Conservation (phyloP, 140 eudicot genomes). For the Flaveria floridana region DNA sequence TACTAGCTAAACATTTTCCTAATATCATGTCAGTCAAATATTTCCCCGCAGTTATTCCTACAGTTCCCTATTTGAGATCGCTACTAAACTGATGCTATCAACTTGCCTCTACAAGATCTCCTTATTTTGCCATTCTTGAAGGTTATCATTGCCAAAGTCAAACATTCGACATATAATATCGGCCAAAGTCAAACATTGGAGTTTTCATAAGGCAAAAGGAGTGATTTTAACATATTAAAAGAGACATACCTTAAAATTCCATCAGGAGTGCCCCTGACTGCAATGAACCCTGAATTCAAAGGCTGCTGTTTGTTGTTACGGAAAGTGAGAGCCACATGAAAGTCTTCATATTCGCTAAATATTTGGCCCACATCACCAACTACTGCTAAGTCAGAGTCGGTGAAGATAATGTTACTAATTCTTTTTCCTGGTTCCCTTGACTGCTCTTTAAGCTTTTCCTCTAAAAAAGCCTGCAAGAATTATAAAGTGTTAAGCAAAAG, state of each 20-base stretch:
- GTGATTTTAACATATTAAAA: background rate
- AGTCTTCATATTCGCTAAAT: slow-evolving; percentile 50
- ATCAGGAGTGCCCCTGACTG: slow-evolving; percentile 76
- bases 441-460: slow-evolving; percentile 58
- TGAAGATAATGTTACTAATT: slow-evolving; percentile 61
- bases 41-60: background rate
- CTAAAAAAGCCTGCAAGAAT: slow-evolving; percentile 62
- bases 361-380: slow-evolving; percentile 60
- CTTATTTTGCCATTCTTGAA: background rate
- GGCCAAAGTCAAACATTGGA: background rate
- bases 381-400: slow-evolving; percentile 81
- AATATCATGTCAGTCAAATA: background rate
- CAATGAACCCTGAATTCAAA: slow-evolving; percentile 86
- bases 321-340: slow-evolving; percentile 82
- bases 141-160: background rate
- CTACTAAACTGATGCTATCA: background rate
- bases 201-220: background rate
- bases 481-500: slow-evolving; percentile 19
- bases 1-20: background rate
- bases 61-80: background rate
- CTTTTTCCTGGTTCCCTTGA: slow-evolving; percentile 37
- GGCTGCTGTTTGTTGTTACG: slow-evolving; percentile 93
- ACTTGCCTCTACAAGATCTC: background rate
- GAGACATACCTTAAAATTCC: slow-evolving; percentile 60
- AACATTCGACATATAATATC: background rate